Percentiles rank a stretch among this genome's conserved stretches.
phyloP scores from a whole-genome alignment of 441 rosid species.

The Pelargonium cotyledonis region DNA sequence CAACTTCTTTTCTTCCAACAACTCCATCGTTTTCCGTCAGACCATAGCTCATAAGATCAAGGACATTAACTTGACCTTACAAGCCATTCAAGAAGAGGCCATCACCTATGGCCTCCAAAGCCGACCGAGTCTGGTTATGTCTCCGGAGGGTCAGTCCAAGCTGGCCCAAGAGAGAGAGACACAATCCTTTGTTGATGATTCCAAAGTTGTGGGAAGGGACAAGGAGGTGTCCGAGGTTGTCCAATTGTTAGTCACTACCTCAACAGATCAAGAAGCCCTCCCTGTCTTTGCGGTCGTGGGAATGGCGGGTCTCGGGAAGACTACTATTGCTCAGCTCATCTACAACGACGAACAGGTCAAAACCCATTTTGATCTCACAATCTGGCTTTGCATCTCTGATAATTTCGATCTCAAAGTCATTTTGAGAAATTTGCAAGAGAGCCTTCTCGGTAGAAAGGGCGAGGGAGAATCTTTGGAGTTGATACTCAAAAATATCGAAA shows the following conservation, averaged over 20 bases:
- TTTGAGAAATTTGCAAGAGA: background rate
- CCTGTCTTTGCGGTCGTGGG: constrained; percentile 14
- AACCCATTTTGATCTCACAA: background rate
- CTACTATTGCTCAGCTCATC: constrained; percentile 3
- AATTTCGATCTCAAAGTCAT: background rate
- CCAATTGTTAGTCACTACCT: background rate
- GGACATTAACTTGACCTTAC: background rate
- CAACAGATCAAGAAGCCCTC: background rate
- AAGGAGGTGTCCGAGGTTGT: background rate
- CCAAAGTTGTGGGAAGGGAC: background rate
- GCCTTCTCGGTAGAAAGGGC: background rate
- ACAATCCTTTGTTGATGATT: background rate
- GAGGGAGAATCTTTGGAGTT: background rate
- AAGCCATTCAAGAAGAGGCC: background rate
- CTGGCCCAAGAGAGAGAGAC: background rate
- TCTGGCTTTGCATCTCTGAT: constrained; percentile 14
- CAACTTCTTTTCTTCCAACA: background rate
- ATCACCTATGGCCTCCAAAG: background rate
- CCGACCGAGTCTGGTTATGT: background rate
- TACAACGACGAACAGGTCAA: background rate
- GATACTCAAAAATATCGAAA: background rate
- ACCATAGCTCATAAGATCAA: background rate
- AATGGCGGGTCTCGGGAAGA: constrained; percentile 20
- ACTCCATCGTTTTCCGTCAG: background rate
- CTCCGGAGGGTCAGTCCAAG: background rate